Evolutionary conservation across 2,329 filamentous ascomycete species (phyloP).

Genomic region (Mariannaea sp.): DNA sequence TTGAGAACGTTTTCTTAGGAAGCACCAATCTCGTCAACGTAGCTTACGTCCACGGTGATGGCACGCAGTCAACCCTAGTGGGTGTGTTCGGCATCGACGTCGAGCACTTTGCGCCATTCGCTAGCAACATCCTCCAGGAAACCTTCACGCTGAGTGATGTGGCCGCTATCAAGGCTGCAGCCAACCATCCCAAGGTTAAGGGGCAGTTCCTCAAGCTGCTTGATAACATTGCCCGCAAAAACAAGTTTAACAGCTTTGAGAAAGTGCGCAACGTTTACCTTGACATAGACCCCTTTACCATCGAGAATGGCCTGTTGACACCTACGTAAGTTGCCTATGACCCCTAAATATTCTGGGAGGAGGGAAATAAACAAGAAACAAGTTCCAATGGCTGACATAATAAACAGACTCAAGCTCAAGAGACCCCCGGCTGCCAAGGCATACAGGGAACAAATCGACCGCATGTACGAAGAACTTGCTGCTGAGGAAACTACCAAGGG

Average conservation of each 20-base stretch:
- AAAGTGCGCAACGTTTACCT: constrained; percentile 75
- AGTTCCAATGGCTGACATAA: constrained; percentile 19
- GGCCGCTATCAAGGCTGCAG: constrained; percentile 68
- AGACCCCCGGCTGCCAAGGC: constrained; percentile 59
- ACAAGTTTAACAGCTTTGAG: constrained; percentile 93
- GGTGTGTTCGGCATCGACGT: constrained; percentile 88
- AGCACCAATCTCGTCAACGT: constrained; percentile 77
- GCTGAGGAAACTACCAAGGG: constrained; percentile 24
- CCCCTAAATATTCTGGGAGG: neutral
- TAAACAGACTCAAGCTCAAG: constrained; percentile 62
- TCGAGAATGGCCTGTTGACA: constrained; percentile 89
- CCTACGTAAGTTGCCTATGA: constrained; percentile 72
- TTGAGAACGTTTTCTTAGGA: constrained; percentile 92
- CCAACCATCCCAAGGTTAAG: constrained; percentile 71
- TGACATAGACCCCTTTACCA: constrained; percentile 85
- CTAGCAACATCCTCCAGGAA: constrained; percentile 74
- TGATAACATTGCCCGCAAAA: constrained; percentile 75
- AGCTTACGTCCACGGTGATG: constrained; percentile 91
- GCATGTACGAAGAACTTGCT: constrained; percentile 60
- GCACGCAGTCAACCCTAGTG: constrained; percentile 79
- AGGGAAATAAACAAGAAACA: neutral
- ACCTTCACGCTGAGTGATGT: constrained; percentile 67
- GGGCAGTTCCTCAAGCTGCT: constrained; percentile 78
- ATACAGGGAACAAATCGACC: constrained; percentile 58
- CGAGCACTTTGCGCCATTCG: constrained; percentile 79